Conservation (phyloP, 257 asterid species). For the Lithospermum erythrorhizon region DNA sequence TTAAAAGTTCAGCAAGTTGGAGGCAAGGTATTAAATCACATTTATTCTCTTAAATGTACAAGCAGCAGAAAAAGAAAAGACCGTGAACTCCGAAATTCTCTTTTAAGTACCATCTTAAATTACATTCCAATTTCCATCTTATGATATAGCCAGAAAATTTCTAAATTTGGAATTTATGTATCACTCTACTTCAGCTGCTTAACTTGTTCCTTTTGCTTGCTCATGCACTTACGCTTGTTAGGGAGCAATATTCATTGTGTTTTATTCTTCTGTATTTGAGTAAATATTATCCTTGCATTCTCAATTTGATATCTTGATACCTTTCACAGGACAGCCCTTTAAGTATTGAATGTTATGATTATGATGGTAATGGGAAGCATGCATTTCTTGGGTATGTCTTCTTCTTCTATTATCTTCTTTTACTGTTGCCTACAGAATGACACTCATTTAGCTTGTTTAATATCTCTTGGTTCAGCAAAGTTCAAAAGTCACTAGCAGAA, state of each 20-base stretch:
- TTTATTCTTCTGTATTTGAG: no score
- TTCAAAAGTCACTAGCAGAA: constrained; percentile 80
- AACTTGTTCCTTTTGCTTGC: no score
- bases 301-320: constrained; percentile 11
- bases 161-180: no score
- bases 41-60: neutral
- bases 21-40: constrained; percentile 60
- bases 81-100: neutral
- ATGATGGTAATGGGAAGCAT: constrained; percentile 85
- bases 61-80: neutral
- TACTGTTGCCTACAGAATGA: constrained; percentile 8
- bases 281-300: no score
- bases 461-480: constrained; percentile 49
- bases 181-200: no score
- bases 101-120: no score
- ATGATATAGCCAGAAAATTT: no score
- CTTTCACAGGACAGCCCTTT: constrained; percentile 91
- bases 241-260: no score
- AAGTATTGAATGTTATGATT: constrained; percentile 81
- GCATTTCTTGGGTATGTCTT: constrained; percentile 69
- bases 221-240: no score
- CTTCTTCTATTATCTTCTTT: constrained; percentile 11
- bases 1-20: constrained; percentile 91
- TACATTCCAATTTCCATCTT: no score
- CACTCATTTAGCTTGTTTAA: constrained; percentile 20